Conservation (phyloP, 2,329 filamentous ascomycete species). For the Penicillium occitanis region DNA sequence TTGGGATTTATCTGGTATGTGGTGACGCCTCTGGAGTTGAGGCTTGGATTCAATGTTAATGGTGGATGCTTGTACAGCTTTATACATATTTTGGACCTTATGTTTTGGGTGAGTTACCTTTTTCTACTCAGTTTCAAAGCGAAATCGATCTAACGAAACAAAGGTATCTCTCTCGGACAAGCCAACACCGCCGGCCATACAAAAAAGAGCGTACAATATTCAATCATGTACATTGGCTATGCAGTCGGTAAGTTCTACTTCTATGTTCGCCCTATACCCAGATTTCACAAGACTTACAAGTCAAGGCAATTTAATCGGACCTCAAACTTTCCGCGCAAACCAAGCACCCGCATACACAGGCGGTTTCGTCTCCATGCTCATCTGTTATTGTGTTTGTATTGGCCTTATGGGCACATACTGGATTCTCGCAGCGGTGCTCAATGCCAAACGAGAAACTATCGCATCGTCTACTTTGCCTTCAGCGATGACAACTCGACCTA, state of each 20-base stretch:
- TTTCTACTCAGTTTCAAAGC: too few species aligned
- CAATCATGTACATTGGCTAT: conserved; percentile 43
- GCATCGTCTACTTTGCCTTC: neutral
- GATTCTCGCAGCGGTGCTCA: conserved; percentile 27
- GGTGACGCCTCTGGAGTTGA: neutral
- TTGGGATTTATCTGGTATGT: conserved; percentile 40
- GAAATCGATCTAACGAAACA: neutral
- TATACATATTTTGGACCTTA: conserved; percentile 44
- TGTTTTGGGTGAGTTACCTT: conserved; percentile 26
- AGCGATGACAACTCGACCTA: neutral
- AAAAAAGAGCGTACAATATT: conserved; percentile 44
- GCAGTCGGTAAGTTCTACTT: conserved; percentile 31
- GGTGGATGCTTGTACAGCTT: conserved; percentile 22
- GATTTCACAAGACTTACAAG: neutral
- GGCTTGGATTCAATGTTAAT: neutral
- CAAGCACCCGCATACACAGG: conserved; percentile 43
- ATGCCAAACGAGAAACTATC: conserved; percentile 20
- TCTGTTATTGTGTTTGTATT: conserved; percentile 37
- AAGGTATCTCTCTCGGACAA: conserved; percentile 30
- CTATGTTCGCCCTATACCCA: neutral
- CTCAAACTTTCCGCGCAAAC: conserved; percentile 42
- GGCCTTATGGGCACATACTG: conserved; percentile 35
- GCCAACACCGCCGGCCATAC: conserved; percentile 41
- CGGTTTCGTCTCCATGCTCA: conserved; percentile 40
- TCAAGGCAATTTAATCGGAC: conserved; percentile 43